Conservation (phyloP, 2,329 filamentous ascomycete genomes). For the Apiospora saccharicola region DNA sequence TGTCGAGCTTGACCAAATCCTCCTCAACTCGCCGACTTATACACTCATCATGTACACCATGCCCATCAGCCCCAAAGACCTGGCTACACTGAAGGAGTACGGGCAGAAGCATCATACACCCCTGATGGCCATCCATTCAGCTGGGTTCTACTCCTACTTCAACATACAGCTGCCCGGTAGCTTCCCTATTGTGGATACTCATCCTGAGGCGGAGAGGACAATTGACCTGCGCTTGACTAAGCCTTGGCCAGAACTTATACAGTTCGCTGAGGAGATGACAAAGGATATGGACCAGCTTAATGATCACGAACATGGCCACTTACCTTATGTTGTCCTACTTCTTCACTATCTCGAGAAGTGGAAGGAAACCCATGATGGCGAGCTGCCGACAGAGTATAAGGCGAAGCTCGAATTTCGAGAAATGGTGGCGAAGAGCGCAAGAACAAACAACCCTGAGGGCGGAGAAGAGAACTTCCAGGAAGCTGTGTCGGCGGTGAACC, state of each 20-base stretch:
- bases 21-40: slow-evolving; percentile 52
- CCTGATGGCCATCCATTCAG: slow-evolving; percentile 83
- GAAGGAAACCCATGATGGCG: slow-evolving; percentile 74
- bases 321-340: slow-evolving; percentile 86
- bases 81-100: slow-evolving; percentile 56
- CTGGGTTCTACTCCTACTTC: slow-evolving; percentile 91
- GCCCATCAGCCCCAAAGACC: slow-evolving; percentile 53
- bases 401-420: slow-evolving; percentile 87
- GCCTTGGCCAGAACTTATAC: slow-evolving; percentile 83
- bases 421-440: slow-evolving; percentile 70
- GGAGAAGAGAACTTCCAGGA: slow-evolving; percentile 98
- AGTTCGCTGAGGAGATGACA: slow-evolving; percentile 73
- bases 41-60: slow-evolving; percentile 64
- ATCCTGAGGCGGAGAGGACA: slow-evolving; percentile 85
- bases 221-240: slow-evolving; percentile 83
- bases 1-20: slow-evolving; percentile 49
- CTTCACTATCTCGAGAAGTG: slow-evolving; percentile 84
- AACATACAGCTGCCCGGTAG: slow-evolving; percentile 78
- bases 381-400: slow-evolving; percentile 75
- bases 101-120: slow-evolving; percentile 69
- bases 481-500: slow-evolving; percentile 85
- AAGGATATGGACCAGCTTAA: slow-evolving; percentile 72
- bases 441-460: slow-evolving; percentile 79
- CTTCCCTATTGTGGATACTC: slow-evolving; percentile 94
- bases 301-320: slow-evolving; percentile 86